Evolutionary conservation across 169 alveolate species (phyloP), one percentile per base, ranked within the genome.

Genomic region (Plasmodium inui): DNA sequence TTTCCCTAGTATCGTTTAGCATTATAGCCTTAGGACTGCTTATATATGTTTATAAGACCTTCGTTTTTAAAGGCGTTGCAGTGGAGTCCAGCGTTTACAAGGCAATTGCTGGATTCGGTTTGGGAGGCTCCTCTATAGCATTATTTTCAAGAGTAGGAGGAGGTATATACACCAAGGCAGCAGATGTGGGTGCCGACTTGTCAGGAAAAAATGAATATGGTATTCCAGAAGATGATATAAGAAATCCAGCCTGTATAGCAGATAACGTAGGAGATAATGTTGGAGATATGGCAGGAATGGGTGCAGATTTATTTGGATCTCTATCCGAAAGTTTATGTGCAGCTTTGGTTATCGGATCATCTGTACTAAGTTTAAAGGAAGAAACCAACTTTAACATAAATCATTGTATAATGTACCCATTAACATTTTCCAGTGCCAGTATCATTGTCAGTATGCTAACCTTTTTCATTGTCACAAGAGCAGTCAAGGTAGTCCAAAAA

Each of bases 271-370:
- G 99, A 28, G 99, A 98, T 94, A 98, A 98, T 93, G 99, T 98
- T 22, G 98, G 99, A 39, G 98, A 98, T 89, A 96, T 97, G 71
- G 99, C 99, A n/a, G 99, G 99, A 50, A 97, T 98, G 99, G 99
- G 99, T 22, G 98, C 99, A 17, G 99, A 98, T 95, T 95, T 98
- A 50, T 98, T 98, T 90, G 99, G 99, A 10, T 98, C 99, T 57
- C 93, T 98, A 46, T 98, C 99, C 10, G 99, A 97, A 95, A 88
- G 98, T 28, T 97, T 98, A 71, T 98, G 99, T 80, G 99, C 99
- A 46, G 98, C 98, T 55, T 92, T 98, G 80, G 98, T 98, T 61
- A 96, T 97, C 17, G 98, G 99, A 10, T 97, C 98, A 3, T 94
- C 97, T 7, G 95, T 97, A 17, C 57, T 46, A 19, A 84, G 92